Evolutionary conservation across 1,284 basidiomycete genomes (phyloP).

Genomic region (Cryptococcus jaspeensis): DNA sequence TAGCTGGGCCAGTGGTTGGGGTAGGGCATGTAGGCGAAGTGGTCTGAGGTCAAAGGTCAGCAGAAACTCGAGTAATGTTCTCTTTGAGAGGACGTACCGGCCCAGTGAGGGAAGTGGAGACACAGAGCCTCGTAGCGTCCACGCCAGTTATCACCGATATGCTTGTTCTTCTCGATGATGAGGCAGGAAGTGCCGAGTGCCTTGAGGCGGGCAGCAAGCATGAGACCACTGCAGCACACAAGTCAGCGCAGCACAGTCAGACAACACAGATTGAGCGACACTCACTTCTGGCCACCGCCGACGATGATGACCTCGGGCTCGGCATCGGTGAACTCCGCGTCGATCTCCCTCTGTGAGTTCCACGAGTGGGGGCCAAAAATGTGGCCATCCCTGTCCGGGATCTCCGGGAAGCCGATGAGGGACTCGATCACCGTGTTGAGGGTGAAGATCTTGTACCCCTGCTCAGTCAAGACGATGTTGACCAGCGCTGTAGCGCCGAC

Average conservation of each 20-base stretch:
- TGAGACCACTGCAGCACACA: constrained; percentile 37
- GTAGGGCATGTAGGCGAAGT: constrained; percentile 55
- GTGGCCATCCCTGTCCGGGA: constrained; percentile 23
- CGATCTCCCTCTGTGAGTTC: constrained; percentile 16
- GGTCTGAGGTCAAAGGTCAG: constrained; percentile 27
- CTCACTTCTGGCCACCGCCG: constrained; percentile 49
- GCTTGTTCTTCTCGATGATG: constrained; percentile 48
- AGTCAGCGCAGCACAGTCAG: not conserved
- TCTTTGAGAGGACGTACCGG: constrained; percentile 10
- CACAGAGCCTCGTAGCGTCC: constrained; percentile 60
- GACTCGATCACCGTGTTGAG: constrained; percentile 61
- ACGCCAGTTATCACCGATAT: constrained; percentile 53
- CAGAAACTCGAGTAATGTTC: not conserved
- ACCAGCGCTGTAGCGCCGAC: constrained; percentile 57
- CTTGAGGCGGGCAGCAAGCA: constrained; percentile 49
- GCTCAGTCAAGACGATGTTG: constrained; percentile 54
- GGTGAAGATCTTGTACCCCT: constrained; percentile 59
- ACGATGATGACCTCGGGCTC: constrained; percentile 56
- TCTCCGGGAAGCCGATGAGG: constrained; percentile 56
- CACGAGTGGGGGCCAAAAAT: constrained; percentile 20
- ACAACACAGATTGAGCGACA: not conserved
- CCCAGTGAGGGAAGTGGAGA: constrained; percentile 62
- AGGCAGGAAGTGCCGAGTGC: constrained; percentile 48
- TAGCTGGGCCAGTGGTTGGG: constrained; percentile 61
- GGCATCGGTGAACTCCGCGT: constrained; percentile 36